phyloP scores from a whole-genome alignment of 495 filamentous ascomycete species.

The Margaritispora aquatica region DNA sequence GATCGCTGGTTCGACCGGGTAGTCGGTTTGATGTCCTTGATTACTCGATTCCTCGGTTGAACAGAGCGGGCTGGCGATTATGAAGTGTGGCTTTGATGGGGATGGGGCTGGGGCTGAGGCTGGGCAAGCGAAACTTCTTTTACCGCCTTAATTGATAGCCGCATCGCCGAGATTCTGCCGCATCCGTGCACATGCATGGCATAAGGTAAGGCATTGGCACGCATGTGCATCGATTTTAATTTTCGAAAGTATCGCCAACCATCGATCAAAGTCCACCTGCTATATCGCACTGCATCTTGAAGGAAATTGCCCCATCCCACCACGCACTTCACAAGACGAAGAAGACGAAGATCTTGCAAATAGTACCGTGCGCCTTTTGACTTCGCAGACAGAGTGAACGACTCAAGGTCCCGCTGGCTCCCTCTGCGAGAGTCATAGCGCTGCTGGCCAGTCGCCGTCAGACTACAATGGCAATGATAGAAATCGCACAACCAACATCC shows the following conservation, averaged over 20 bases:
- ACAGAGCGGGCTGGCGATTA: no score
- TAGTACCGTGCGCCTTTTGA: not conserved
- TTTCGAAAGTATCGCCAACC: not conserved
- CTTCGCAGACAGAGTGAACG: not conserved
- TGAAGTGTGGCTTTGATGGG: no score
- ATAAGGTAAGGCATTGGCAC: no score
- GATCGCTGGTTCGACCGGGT: not conserved
- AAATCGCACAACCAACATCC: slow-evolving; percentile 30
- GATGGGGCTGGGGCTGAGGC: no score
- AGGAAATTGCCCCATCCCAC: not conserved
- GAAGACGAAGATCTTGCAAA: not conserved
- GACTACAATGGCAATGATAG: slow-evolving; percentile 50
- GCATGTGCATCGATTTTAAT: not conserved
- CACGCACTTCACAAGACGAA: not conserved
- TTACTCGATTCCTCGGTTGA: not conserved
- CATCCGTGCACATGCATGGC: not conserved
- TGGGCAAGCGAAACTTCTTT: not conserved
- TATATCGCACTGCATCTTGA: no score
- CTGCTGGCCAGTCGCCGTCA: slow-evolving; percentile 51
- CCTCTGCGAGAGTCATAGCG: slow-evolving; percentile 51
- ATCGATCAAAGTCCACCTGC: not conserved
- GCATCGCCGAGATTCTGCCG: not conserved
- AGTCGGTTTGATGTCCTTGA: not conserved
- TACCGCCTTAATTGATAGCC: not conserved
- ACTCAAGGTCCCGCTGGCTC: slow-evolving; percentile 41